phyloP scores from a whole-genome alignment of 1,284 basidiomycete species.

The Hemileia vastatrix region DNA sequence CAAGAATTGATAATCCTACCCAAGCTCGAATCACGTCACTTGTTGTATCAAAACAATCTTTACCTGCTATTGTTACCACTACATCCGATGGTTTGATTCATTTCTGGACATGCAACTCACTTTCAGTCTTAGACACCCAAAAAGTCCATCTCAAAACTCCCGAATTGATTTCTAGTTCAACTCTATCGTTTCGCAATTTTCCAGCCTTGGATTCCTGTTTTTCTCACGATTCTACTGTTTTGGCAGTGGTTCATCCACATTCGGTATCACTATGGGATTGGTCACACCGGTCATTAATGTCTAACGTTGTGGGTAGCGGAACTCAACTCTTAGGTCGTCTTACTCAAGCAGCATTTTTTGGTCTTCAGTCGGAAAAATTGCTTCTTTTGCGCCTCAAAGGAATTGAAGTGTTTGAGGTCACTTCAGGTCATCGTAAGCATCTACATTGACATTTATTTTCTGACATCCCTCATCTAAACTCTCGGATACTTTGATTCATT shows the following conservation, averaged over 20 bases:
- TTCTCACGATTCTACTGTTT: not conserved
- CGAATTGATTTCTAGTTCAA: slow-evolving; percentile 5
- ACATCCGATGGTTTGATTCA: slow-evolving; percentile 47
- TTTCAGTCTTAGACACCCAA: not conserved
- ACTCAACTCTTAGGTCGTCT: too few species aligned
- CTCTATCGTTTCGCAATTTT: not conserved
- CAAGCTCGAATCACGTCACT: slow-evolving; percentile 60
- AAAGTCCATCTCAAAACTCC: slow-evolving; percentile 5
- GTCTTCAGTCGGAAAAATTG: too few species aligned
- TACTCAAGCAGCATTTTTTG: too few species aligned
- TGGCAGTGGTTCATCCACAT: slow-evolving; percentile 1
- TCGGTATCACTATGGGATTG: not conserved
- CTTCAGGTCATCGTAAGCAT: too few species aligned
- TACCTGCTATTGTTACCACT: slow-evolving; percentile 44
- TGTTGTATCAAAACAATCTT: slow-evolving; percentile 51
- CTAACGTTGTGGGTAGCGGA: too few species aligned
- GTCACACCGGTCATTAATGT: too few species aligned
- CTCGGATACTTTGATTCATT: too few species aligned
- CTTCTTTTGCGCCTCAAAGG: too few species aligned
- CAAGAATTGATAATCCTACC: slow-evolving; percentile 82
- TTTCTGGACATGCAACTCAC: slow-evolving; percentile 46
- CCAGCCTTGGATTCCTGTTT: not conserved
- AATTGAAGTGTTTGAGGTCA: too few species aligned
- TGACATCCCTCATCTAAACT: too few species aligned
- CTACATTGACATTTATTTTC: too few species aligned